Evolutionary conservation across 352 stramenopile species (phyloP), one percentile per base, ranked within the genome.

Genomic region (Phytophthora sojae): DNA sequence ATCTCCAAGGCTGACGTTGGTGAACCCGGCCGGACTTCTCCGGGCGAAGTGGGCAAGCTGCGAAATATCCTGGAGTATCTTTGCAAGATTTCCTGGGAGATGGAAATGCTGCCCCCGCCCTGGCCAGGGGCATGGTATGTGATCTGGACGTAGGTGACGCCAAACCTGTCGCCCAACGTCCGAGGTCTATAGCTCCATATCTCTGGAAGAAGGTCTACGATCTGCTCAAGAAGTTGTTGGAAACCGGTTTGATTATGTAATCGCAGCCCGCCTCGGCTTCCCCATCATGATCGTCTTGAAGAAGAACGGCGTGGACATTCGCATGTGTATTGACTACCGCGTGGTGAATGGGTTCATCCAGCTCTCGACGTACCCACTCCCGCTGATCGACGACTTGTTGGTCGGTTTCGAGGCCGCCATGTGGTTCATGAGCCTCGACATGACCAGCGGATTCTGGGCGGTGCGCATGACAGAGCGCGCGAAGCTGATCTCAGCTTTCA

Each of bases 21-120:
- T 0, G 26, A 42, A 14, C 17, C 25, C 14, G 51, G 26, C 2
- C 12, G 15, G 7, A 14, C 51, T 1, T 44, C 51, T 15, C 1
- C 51, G 0, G 26, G 15, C 1, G 42, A 21, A 21, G 39, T 45
- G 57, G 12, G 3, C 2, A 25, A 25, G 23, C 3, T 64, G 4
- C 14, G 17, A 25, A 1, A 3, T 1, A 66, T 67, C 7, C 51
- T 61, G 17, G 23, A 47, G 8, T 32, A 50, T 7, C 61, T 61
- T 29, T 25, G 29, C 9, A 53, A 42, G 2, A 44, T 62, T 62
- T 62, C 39, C 15, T 62, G 14, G 39, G 56, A 17, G 39, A 62
- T 29, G 56, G 56, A 14, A 62, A 62, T 54, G 56, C 56, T 6
- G 56, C 39, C 9, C 56, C 56, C 9, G 56, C 56, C n/a, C 56